Conservation (phyloP, 108 stramenopile species). For the Ochromonas danica region DNA sequence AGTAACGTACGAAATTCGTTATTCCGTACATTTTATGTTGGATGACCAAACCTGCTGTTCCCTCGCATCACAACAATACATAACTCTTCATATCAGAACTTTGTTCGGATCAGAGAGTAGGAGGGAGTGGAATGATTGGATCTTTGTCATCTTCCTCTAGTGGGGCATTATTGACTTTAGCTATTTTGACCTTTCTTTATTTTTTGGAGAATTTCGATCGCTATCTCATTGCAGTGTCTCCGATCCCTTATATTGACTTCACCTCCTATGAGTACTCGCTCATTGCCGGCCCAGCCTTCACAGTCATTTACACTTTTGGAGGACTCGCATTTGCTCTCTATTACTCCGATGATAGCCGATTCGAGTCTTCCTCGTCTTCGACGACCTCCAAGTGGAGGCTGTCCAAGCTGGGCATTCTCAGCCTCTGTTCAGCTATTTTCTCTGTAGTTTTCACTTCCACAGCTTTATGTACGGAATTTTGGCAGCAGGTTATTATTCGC, state of each 20-base stretch:
- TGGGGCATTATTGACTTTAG: too few species aligned
- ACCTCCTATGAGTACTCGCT: slow-evolving; percentile 27
- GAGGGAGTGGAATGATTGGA: too few species aligned
- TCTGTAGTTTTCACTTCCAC: neutral
- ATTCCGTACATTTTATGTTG: too few species aligned
- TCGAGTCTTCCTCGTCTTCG: neutral
- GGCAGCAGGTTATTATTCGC: neutral
- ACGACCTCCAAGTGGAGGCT: neutral
- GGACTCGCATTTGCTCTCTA: neutral
- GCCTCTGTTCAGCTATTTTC: neutral
- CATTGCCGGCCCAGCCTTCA: slow-evolving; percentile 2
- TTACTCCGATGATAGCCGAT: neutral
- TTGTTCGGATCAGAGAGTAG: too few species aligned
- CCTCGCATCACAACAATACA: too few species aligned
- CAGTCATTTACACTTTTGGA: slow-evolving; percentile 21
- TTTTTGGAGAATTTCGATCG: slow-evolving; percentile 35
- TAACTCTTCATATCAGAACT: too few species aligned
- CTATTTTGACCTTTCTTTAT: slow-evolving; percentile 4
- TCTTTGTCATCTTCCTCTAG: too few species aligned
- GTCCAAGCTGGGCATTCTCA: neutral
- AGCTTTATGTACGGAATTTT: neutral
- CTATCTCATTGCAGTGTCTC: slow-evolving; percentile 10
- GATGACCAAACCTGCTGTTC: too few species aligned
- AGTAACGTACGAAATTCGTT: too few species aligned
- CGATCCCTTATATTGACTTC: slow-evolving; percentile 20